These are phyloP conservation scores for Ganoderma boninense DNA, from an alignment of 1,284 basidiomycete genomes.

Conservation along the genomic window DNA sequence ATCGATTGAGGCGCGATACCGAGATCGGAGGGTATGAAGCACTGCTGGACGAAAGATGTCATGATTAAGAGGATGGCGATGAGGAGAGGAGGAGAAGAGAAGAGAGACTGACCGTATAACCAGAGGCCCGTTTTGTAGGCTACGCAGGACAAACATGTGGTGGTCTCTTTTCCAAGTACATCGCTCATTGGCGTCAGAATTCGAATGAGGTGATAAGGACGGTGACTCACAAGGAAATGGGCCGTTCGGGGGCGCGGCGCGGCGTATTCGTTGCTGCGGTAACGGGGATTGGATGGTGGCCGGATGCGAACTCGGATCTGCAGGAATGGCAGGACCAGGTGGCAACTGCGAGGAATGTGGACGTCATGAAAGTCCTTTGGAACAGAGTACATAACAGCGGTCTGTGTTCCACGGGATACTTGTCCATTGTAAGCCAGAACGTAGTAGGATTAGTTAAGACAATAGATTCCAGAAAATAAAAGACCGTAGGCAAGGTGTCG, in stretches of 20 bases:
- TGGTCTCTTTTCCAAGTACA: neutral
- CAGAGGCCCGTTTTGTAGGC: neutral
- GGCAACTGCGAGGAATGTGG: no score
- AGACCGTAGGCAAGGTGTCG: no score
- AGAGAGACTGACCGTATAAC: neutral
- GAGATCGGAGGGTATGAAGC: neutral
- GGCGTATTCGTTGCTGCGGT: neutral
- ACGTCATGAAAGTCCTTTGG: no score
- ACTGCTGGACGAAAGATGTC: neutral
- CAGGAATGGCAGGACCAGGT: no score
- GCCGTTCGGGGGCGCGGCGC: neutral
- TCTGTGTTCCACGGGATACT: no score
- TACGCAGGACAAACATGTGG: neutral
- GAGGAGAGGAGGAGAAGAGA: no score
- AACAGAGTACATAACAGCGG: no score
- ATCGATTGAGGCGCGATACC: neutral
- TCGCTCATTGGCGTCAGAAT: neutral
- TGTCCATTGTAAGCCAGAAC: no score
- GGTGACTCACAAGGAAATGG: neutral
- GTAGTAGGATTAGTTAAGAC: no score
- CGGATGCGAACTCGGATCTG: no score
- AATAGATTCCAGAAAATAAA: no score
- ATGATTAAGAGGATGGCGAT: no score
- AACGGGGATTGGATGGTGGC: constrained; percentile 1
- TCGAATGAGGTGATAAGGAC: neutral